Conservation (phyloP, 768 basidiomycete genomes). For the Russula earlei region DNA sequence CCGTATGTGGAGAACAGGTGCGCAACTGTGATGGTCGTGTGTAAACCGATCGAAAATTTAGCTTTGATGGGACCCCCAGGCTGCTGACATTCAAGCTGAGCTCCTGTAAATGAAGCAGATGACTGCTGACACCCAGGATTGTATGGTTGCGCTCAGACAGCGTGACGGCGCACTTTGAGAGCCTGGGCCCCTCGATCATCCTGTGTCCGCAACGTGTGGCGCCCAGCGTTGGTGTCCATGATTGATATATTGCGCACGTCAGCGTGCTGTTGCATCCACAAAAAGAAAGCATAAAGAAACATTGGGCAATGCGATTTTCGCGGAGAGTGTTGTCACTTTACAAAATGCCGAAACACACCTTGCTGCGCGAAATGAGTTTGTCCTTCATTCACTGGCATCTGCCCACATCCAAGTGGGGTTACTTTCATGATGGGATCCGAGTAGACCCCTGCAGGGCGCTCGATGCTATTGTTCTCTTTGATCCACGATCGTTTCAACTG, state of each 20-base stretch:
- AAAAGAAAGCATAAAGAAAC: neutral
- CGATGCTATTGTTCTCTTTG: neutral
- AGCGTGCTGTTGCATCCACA: neutral
- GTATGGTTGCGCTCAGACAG: neutral
- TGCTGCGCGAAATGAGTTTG: neutral
- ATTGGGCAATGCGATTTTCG: neutral
- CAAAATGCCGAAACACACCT: neutral
- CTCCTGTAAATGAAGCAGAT: neutral
- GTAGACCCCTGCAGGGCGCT: neutral
- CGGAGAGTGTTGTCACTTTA: neutral
- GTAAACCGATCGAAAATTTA: neutral
- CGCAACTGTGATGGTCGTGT: neutral
- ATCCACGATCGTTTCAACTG: neutral
- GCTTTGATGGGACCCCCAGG: neutral
- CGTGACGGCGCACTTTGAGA: neutral
- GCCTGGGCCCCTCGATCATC: neutral
- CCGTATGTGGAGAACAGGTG: neutral
- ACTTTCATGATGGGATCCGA: neutral
- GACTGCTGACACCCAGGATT: neutral
- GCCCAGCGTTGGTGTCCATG: neutral
- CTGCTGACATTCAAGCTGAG: neutral
- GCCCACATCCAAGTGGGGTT: neutral
- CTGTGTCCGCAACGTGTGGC: neutral
- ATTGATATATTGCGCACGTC: neutral
- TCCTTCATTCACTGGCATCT: neutral